These are phyloP conservation scores for Aspergillus leporis DNA, from an alignment of 495 filamentous ascomycete species.

Conservation along the genomic window DNA sequence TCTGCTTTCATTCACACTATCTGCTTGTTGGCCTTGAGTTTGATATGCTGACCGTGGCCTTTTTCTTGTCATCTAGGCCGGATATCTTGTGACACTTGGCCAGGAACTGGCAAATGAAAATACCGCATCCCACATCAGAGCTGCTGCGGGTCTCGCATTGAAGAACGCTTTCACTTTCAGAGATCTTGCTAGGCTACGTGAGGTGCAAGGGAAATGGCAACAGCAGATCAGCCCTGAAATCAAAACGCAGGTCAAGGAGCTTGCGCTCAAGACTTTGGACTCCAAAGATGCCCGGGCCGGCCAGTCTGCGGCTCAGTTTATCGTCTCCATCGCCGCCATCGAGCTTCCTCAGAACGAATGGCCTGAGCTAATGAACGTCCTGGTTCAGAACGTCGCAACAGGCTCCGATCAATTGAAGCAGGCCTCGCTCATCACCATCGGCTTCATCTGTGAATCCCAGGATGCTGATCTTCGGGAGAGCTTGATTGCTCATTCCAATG, in stretches of 20 bases:
- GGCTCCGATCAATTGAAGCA: slow-evolving; percentile 88
- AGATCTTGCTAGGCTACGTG: slow-evolving; percentile 80
- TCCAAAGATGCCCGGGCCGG: slow-evolving; percentile 78
- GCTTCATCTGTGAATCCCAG: slow-evolving; percentile 96
- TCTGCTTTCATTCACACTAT: background rate
- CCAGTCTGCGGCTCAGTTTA: slow-evolving; percentile 87
- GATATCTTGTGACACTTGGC: slow-evolving; percentile 87
- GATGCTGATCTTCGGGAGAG: slow-evolving; percentile 82
- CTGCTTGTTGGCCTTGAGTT: slow-evolving; percentile 4
- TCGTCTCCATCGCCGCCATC: slow-evolving; percentile 91
- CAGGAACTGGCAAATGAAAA: slow-evolving; percentile 91
- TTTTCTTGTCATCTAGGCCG: slow-evolving; percentile 56
- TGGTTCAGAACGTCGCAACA: slow-evolving; percentile 89
- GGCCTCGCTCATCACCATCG: slow-evolving; percentile 88
- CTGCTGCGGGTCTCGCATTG: slow-evolving; percentile 89
- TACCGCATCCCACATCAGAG: slow-evolving; percentile 77
- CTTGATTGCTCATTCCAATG: slow-evolving; percentile 85
- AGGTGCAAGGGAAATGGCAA: slow-evolving; percentile 89
- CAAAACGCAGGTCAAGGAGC: slow-evolving; percentile 83
- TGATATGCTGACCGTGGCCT: slow-evolving; percentile 21
- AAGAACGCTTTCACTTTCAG: slow-evolving; percentile 96
- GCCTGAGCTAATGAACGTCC: slow-evolving; percentile 85
- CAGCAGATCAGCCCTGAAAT: slow-evolving; percentile 72
- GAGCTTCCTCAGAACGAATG: slow-evolving; percentile 92
- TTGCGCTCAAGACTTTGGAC: slow-evolving; percentile 79